These are phyloP conservation scores for Craterostigma plantagineum DNA, from an alignment of 257 asterid species.

Conservation along the genomic window DNA sequence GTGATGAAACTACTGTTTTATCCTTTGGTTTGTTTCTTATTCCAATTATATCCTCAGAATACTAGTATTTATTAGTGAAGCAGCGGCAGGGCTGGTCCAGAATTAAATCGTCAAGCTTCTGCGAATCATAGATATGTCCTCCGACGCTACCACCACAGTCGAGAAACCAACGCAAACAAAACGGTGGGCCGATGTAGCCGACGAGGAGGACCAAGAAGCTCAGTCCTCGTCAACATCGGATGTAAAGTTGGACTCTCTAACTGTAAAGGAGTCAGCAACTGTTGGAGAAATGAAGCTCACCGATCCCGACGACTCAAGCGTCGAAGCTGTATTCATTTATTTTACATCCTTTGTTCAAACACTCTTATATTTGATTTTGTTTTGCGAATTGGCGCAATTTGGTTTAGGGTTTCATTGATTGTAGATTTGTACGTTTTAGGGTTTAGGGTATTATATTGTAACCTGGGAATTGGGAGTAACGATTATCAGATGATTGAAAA, in stretches of 20 bases:
- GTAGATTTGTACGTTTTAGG: neutral
- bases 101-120: too few relatives aligned
- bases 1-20: too few relatives aligned
- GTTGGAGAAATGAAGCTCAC: constrained; percentile 12
- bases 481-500: too few relatives aligned
- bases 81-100: too few relatives aligned
- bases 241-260: constrained; percentile 7
- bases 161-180: constrained; percentile 8
- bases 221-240: constrained; percentile 5
- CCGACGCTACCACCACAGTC: too few relatives aligned
- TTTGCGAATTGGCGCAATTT: neutral
- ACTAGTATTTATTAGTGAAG: too few relatives aligned
- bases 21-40: too few relatives aligned
- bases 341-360: neutral
- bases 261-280: constrained; percentile 20
- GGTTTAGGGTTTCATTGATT: constrained; percentile 5
- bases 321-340: constrained; percentile 30
- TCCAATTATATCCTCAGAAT: too few relatives aligned
- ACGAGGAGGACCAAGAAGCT: constrained; percentile 12
- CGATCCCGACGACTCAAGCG: constrained; percentile 36
- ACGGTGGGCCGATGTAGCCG: constrained; percentile 51
- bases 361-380: neutral
- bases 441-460: neutral
- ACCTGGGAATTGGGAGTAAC: constrained; percentile 5
- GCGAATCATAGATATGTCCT: too few relatives aligned